Evolutionary conservation across 2,329 filamentous ascomycete species (phyloP), one percentile per base, ranked within the genome.

Genomic region (Amylocarpus encephaloides): DNA sequence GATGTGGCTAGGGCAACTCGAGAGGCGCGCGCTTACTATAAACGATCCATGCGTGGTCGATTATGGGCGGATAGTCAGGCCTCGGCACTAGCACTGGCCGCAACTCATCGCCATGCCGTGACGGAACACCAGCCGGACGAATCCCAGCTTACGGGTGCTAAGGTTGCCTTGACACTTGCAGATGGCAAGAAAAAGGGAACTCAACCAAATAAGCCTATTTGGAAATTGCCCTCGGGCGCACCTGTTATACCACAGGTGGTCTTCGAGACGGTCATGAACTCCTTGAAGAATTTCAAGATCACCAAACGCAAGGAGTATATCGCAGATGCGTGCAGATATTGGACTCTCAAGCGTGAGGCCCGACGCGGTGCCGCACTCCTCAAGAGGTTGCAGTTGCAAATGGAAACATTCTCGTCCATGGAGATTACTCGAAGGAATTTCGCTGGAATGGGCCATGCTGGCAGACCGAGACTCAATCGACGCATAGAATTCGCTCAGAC

Each of bases 361-460:
- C 83, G 93, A 32, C 80, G 93, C 51, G 93, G 93, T 42, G 93
- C 93, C 29, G 89, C 93, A 3, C 75, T 98, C 49, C 77, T 98
- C 52, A 97, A 97, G 70, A 83, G 93, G 33, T 76, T 98, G 16
- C 93, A 98, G 67, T 72, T 97, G 50, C 91, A 96, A 67, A 86
- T 96, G 77, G 92, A 97, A 68, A 88, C 89, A 0, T 98, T 97
- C 68, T 92, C 92, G 6, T 95, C 90, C 0, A 95, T 96, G 86
- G 93, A 98, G 69, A 84, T 98, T 58, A 96, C 93, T 2, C 80
- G 93, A 46, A 85, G 93, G 52, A 92, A 97, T 68, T 98, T 96
- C 68, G 86, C 86, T n/a, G 85, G 86, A 34, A 95, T 97, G 88
- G 93, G 93, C 6, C 83, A 86, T 36, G 83, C 82, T 42, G 93